Evolutionary conservation across 768 basidiomycete genomes (phyloP).

Genomic region (Psilocybe azurescens): DNA sequence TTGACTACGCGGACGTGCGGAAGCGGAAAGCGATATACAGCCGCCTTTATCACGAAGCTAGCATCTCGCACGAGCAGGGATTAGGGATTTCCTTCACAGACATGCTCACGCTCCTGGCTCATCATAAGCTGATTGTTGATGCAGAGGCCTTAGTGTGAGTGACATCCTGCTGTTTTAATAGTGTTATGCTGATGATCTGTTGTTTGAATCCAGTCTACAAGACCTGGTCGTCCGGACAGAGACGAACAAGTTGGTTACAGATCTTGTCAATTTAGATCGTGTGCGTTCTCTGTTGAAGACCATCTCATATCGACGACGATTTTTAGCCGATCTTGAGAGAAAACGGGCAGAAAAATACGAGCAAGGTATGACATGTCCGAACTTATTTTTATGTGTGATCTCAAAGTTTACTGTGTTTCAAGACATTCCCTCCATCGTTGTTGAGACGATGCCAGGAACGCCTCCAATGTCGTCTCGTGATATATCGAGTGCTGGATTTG

Average conservation of each 20-base stretch:
- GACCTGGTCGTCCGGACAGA: slow-evolving; percentile 80
- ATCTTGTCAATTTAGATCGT: slow-evolving; percentile 84
- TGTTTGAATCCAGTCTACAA: slow-evolving; percentile 59
- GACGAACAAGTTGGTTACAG: slow-evolving; percentile 80
- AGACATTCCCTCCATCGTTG: slow-evolving; percentile 78
- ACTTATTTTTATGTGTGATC: not conserved
- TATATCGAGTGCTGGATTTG: slow-evolving; percentile 50
- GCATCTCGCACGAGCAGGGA: slow-evolving; percentile 68
- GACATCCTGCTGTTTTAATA: slow-evolving; percentile 1
- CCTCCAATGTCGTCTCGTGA: slow-evolving; percentile 59
- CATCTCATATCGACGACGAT: slow-evolving; percentile 74
- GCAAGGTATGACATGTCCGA: slow-evolving; percentile 39
- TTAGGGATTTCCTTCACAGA: slow-evolving; percentile 90
- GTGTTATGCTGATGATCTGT: slow-evolving; percentile 6
- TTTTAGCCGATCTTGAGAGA: slow-evolving; percentile 56
- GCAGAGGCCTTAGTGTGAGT: slow-evolving; percentile 87
- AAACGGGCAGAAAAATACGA: slow-evolving; percentile 40
- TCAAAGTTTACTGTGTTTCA: slow-evolving; percentile 1
- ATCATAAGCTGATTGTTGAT: slow-evolving; percentile 92
- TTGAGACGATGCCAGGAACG: slow-evolving; percentile 61
- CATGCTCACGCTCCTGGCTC: slow-evolving; percentile 87
- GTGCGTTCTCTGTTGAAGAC: slow-evolving; percentile 82
- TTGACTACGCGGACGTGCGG: slow-evolving; percentile 70
- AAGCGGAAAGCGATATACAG: slow-evolving; percentile 73
- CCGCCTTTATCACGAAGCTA: slow-evolving; percentile 87